Conservation (phyloP, 2,329 filamentous ascomycete genomes). For the Penicillium freii region DNA sequence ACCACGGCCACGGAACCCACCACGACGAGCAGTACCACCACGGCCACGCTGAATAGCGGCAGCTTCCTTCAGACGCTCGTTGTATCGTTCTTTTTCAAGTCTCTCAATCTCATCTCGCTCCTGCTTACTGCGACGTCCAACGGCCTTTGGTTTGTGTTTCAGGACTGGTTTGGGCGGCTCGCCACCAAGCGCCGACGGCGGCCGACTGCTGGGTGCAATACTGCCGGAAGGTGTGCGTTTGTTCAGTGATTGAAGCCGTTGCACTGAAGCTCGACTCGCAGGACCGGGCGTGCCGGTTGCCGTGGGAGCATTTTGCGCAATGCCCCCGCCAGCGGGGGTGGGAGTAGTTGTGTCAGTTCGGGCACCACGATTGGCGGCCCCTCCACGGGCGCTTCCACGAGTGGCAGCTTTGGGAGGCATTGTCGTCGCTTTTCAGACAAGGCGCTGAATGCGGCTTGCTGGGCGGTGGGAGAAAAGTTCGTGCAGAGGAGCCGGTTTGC, state of each 20-base stretch:
- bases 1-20: slow-evolving; percentile 33
- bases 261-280: slow-evolving; percentile 36
- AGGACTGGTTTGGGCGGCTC: slow-evolving; percentile 39
- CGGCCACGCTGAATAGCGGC: slow-evolving; percentile 40
- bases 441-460: slow-evolving; percentile 17
- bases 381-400: slow-evolving; percentile 27
- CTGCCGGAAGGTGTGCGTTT: slow-evolving; percentile 39
- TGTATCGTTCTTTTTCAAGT: slow-evolving; percentile 42
- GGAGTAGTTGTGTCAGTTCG: slow-evolving; percentile 16
- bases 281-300: slow-evolving; percentile 16
- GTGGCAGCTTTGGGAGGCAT: slow-evolving; percentile 39
- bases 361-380: slow-evolving; percentile 8
- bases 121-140: slow-evolving; percentile 45
- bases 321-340: slow-evolving; percentile 12
- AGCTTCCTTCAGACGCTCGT: slow-evolving; percentile 41
- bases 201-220: slow-evolving; percentile 31
- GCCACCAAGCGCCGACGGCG: slow-evolving; percentile 23
- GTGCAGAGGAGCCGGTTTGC: not conserved
- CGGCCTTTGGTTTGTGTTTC: slow-evolving; percentile 45
- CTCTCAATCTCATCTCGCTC: slow-evolving; percentile 46
- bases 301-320: slow-evolving; percentile 15
- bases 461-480: slow-evolving; percentile 1
- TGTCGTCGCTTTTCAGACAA: slow-evolving; percentile 12
- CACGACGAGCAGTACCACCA: slow-evolving; percentile 32
- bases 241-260: slow-evolving; percentile 45